Evolutionary conservation across 352 stramenopile species (phyloP).

Genomic region (Globisporangium ultimum): DNA sequence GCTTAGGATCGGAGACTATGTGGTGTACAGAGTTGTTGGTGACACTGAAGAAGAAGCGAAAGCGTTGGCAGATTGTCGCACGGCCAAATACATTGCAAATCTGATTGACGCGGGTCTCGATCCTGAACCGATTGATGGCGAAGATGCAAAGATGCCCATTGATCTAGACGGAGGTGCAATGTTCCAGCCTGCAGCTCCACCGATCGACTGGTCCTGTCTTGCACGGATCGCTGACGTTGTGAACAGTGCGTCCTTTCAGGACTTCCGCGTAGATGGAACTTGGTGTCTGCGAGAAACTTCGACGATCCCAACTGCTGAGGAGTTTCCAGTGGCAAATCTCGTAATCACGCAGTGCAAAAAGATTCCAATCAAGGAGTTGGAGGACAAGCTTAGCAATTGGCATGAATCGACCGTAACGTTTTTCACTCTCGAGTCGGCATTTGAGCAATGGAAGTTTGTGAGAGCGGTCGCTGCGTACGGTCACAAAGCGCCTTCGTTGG

Average conservation of each 20-base stretch:
- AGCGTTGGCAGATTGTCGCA: constrained; percentile 41
- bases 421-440: constrained; percentile 60
- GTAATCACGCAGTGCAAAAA: constrained; percentile 35
- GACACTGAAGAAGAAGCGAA: constrained; percentile 46
- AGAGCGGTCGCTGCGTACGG: constrained; percentile 62
- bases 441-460: constrained; percentile 73
- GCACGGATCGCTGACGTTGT: constrained; percentile 54
- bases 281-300: constrained; percentile 32
- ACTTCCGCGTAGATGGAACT: constrained; percentile 53
- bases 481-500: constrained; percentile 53
- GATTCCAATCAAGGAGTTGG: constrained; percentile 42
- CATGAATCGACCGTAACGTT: constrained; percentile 44
- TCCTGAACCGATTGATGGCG: constrained; percentile 32
- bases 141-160: constrained; percentile 37
- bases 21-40: constrained; percentile 47
- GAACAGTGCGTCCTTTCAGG: constrained; percentile 26
- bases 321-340: constrained; percentile 26
- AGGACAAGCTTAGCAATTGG: constrained; percentile 33
- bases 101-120: constrained; percentile 68
- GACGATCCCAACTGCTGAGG: constrained; percentile 7
- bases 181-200: neutral
- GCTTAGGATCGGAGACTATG: constrained; percentile 41
- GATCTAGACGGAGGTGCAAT: constrained; percentile 11
- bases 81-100: constrained; percentile 62
- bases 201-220: constrained; percentile 46